phyloP scores from a whole-genome alignment of 2,329 filamentous ascomycete genomes.

The Paecilomyces sp. region DNA sequence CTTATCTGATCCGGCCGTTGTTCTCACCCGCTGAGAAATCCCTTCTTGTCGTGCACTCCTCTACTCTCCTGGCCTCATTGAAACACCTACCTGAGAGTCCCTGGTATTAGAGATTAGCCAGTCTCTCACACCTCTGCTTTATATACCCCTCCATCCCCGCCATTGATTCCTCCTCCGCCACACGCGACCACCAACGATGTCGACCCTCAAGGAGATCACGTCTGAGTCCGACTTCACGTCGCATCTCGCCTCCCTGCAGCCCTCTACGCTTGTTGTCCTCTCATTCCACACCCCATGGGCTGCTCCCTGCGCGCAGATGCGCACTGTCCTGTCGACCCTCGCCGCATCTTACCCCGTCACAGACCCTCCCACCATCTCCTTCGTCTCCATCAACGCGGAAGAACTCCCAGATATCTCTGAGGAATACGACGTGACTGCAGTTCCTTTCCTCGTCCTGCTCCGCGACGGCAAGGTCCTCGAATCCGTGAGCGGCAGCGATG shows the following conservation, averaged over 20 bases:
- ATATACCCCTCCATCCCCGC: slow-evolving; percentile 24
- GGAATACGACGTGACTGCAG: slow-evolving; percentile 86
- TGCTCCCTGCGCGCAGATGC: slow-evolving; percentile 92
- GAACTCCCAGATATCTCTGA: slow-evolving; percentile 89
- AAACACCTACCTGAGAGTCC: neutral
- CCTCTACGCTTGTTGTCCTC: slow-evolving; percentile 69
- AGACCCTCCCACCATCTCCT: slow-evolving; percentile 62
- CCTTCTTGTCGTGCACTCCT: neutral
- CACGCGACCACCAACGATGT: slow-evolving; percentile 48
- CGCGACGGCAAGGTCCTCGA: slow-evolving; percentile 70
- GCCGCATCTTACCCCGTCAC: slow-evolving; percentile 74
- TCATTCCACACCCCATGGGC: slow-evolving; percentile 98
- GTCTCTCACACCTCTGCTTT: neutral
- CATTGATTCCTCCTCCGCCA: slow-evolving; percentile 1
- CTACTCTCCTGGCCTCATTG: neutral
- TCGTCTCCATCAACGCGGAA: slow-evolving; percentile 90
- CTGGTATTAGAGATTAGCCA: neutral
- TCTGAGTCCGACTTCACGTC: slow-evolving; percentile 66
- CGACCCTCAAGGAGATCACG: slow-evolving; percentile 69
- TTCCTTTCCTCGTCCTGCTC: slow-evolving; percentile 83
- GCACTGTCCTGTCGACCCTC: slow-evolving; percentile 73
- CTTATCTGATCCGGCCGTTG: neutral
- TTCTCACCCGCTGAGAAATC: neutral
- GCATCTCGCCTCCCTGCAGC: slow-evolving; percentile 58
- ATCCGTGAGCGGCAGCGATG: slow-evolving; percentile 83